These are phyloP conservation scores for Luvunga scandens DNA, from an alignment of 345 rosid genomes.

Conservation along the genomic window DNA sequence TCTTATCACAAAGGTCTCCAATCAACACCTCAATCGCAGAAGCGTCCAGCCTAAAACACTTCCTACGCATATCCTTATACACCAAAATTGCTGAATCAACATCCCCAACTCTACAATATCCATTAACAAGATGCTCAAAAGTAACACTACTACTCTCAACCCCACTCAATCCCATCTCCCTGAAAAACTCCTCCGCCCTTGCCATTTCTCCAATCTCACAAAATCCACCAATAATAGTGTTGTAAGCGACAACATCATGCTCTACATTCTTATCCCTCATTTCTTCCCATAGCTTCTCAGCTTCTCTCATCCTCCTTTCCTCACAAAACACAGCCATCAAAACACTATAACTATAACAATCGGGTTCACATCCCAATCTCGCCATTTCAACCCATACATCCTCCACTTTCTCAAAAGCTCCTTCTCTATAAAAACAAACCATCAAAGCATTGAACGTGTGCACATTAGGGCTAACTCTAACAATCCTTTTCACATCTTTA, in stretches of 20 bases:
- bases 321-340: conserved; percentile 53
- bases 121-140: conserved; percentile 59
- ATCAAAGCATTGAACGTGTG: conserved; percentile 67
- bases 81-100: conserved; percentile 50
- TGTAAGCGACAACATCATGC: conserved; percentile 56
- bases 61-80: conserved; percentile 60
- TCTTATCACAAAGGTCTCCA: conserved; percentile 38
- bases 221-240: conserved; percentile 66
- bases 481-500: conserved; percentile 24
- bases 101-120: conserved; percentile 58
- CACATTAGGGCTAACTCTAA: conserved; percentile 45
- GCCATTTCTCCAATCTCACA: conserved; percentile 46
- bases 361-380: conserved; percentile 38
- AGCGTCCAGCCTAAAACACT: conserved; percentile 41
- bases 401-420: conserved; percentile 53
- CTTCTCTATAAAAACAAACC: conserved; percentile 57
- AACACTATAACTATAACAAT: conserved; percentile 52
- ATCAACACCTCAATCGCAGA: conserved; percentile 48
- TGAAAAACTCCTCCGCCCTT: conserved; percentile 54
- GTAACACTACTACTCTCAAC: conserved; percentile 44
- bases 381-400: conserved; percentile 68
- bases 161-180: conserved; percentile 59
- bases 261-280: conserved; percentile 50
- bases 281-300: conserved; percentile 60
- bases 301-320: conserved; percentile 57